phyloP scores from a whole-genome alignment of 2,329 filamentous ascomycete species.

The Sporothrix dimorphospora region DNA sequence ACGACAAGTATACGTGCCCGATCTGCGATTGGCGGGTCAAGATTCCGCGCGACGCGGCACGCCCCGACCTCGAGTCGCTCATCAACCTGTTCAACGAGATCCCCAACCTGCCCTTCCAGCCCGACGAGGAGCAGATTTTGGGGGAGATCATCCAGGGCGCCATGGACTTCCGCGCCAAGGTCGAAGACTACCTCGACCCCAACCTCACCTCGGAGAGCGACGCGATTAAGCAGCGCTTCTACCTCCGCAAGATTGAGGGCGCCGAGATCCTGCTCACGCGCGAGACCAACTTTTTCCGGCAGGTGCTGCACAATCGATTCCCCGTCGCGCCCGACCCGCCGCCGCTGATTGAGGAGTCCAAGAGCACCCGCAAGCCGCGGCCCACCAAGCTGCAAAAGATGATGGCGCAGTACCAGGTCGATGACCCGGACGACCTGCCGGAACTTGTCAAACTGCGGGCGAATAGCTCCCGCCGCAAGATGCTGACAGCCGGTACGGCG shows the following conservation, averaged over 20 bases:
- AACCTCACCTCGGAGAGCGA: constrained; percentile 74
- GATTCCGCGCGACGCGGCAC: constrained; percentile 92
- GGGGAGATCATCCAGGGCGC: constrained; percentile 86
- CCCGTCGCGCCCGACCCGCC: constrained; percentile 86
- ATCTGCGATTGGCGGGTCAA: constrained; percentile 98
- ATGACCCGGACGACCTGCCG: constrained; percentile 87
- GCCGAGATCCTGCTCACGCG: constrained; percentile 88
- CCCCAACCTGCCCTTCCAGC: constrained; percentile 80
- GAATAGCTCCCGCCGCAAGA: constrained; percentile 72
- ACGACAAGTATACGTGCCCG: constrained; percentile 96
- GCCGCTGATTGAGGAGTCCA: constrained; percentile 81
- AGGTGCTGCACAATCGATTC: constrained; percentile 93
- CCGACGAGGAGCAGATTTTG: constrained; percentile 88
- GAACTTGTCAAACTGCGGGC: constrained; percentile 80
- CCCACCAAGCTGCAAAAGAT: constrained; percentile 97
- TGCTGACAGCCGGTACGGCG: constrained; percentile 60
- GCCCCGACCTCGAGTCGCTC: constrained; percentile 92
- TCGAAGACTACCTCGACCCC: constrained; percentile 79
- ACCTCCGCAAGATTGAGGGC: constrained; percentile 94
- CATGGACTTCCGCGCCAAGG: constrained; percentile 79
- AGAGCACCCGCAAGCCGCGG: constrained; percentile 91
- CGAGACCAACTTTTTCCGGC: constrained; percentile 97
- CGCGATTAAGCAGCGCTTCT: constrained; percentile 90
- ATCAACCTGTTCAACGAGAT: constrained; percentile 84
- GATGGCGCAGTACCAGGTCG: constrained; percentile 83